phyloP scores from a whole-genome alignment of 2,329 filamentous ascomycete genomes.

The Alternaria sp. region DNA sequence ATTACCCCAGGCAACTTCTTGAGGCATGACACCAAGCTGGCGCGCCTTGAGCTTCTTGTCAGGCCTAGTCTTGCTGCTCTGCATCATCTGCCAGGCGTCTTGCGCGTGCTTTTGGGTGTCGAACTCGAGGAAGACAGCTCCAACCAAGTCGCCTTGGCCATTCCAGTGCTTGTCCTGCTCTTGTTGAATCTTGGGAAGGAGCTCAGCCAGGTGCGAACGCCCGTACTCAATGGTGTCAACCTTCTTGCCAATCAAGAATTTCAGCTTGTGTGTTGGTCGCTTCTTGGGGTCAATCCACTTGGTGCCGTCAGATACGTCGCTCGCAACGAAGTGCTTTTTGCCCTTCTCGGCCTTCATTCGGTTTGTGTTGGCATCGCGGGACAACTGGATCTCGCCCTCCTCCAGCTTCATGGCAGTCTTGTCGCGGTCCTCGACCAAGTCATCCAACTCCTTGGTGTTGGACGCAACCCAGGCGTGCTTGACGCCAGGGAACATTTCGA shows the following conservation, averaged over 20 bases:
- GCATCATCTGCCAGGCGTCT: conserved; percentile 76
- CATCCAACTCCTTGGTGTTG: conserved; percentile 55
- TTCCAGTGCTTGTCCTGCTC: conserved; percentile 72
- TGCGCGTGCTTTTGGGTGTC: conserved; percentile 82
- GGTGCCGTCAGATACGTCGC: conserved; percentile 53
- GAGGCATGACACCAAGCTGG: conserved; percentile 54
- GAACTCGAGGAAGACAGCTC: conserved; percentile 90
- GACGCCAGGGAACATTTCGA: conserved; percentile 52
- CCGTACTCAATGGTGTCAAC: conserved; percentile 84
- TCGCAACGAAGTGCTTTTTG: conserved; percentile 55
- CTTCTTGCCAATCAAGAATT: conserved; percentile 54
- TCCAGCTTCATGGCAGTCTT: conserved; percentile 55
- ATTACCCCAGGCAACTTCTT: conserved; percentile 59
- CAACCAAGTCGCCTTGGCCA: conserved; percentile 71
- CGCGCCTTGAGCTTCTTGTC: conserved; percentile 50
- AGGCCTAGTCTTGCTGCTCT: conserved; percentile 45
- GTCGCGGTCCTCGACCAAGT: conserved; percentile 56
- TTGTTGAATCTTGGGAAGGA: conserved; percentile 73
- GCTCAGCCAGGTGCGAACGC: conserved; percentile 74
- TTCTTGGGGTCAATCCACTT: conserved; percentile 53
- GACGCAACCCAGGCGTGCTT: conserved; percentile 58
- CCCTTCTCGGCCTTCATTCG: conserved; percentile 70
- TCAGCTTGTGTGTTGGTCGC: conserved; percentile 52
- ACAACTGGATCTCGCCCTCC: conserved; percentile 55
- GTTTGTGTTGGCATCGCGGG: conserved; percentile 66